phyloP scores from a whole-genome alignment of 306 rosid genomes.

The Alnus rubra region DNA sequence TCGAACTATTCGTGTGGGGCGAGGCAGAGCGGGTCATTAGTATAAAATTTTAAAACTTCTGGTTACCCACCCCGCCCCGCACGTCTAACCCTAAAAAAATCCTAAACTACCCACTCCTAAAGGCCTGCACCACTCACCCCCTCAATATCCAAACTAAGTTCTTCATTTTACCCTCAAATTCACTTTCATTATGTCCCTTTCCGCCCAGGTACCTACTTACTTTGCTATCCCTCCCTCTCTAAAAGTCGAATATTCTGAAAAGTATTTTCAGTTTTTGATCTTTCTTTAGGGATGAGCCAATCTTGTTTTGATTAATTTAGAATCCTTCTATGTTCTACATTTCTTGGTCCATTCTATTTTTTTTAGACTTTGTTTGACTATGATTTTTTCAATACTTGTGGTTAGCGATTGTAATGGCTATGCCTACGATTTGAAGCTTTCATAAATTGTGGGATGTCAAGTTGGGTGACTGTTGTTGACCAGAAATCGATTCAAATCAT shows the following conservation, averaged over 20 bases:
- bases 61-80: too few species aligned
- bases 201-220: slow-evolving; percentile 45
- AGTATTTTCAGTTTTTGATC: neutral
- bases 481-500: slow-evolving; percentile 19
- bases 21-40: too few species aligned
- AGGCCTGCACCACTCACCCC: too few species aligned
- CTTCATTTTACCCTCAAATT: slow-evolving; percentile 43
- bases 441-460: too few species aligned
- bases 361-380: slow-evolving; percentile 52
- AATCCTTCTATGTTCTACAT: slow-evolving; percentile 38
- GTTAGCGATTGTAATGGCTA: slow-evolving; percentile 4
- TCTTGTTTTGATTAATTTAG: slow-evolving; percentile 27
- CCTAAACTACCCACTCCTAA: too few species aligned
- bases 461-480: slow-evolving; percentile 45
- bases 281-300: slow-evolving; percentile 9
- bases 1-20: too few species aligned
- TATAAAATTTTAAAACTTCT: too few species aligned
- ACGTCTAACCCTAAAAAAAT: too few species aligned
- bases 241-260: slow-evolving; percentile 33
- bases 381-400: slow-evolving; percentile 48
- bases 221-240: slow-evolving; percentile 41
- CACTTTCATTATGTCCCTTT: slow-evolving; percentile 57
- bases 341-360: slow-evolving; percentile 11
- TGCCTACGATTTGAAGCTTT: too few species aligned
- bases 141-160: too few species aligned